Percentiles rank a stretch among this genome's conserved stretches.
phyloP scores from a whole-genome alignment of 345 rosid genomes.

The Syzygium grande region DNA sequence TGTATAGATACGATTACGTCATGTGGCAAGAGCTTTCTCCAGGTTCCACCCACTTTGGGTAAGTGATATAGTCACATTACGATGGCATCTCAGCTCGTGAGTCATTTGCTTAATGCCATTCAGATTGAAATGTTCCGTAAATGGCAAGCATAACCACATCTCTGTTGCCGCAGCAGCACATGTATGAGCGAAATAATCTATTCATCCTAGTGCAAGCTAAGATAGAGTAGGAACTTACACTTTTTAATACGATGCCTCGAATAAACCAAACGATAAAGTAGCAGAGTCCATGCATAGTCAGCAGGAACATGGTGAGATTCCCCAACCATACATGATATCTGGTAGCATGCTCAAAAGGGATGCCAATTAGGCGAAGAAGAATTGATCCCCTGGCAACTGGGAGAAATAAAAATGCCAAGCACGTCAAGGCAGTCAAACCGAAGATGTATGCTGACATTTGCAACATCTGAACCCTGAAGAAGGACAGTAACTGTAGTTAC shows the following conservation, averaged over 20 bases:
- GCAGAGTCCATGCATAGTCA: constrained; percentile 17
- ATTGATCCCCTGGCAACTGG: constrained; percentile 21
- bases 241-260: background rate
- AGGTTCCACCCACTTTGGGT: background rate
- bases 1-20: background rate
- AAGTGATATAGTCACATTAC: background rate
- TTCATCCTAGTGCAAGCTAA: background rate
- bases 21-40: background rate
- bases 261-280: constrained; percentile 16
- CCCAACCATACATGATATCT: constrained; percentile 30
- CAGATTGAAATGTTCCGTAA: background rate
- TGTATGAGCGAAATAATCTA: background rate
- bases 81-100: background rate
- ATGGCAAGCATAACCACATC: background rate
- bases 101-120: background rate
- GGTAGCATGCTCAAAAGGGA: constrained; percentile 16
- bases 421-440: constrained; percentile 15
- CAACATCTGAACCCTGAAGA: constrained; percentile 14
- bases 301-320: constrained; percentile 16
- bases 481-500: background rate
- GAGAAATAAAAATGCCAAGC: constrained; percentile 20
- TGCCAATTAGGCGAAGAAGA: constrained; percentile 14
- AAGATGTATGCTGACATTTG: constrained; percentile 5
- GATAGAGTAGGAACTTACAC: constrained; percentile 3
- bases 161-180: background rate